Conservation (phyloP, 495 filamentous ascomycete genomes). For the Zalerion maritima region DNA sequence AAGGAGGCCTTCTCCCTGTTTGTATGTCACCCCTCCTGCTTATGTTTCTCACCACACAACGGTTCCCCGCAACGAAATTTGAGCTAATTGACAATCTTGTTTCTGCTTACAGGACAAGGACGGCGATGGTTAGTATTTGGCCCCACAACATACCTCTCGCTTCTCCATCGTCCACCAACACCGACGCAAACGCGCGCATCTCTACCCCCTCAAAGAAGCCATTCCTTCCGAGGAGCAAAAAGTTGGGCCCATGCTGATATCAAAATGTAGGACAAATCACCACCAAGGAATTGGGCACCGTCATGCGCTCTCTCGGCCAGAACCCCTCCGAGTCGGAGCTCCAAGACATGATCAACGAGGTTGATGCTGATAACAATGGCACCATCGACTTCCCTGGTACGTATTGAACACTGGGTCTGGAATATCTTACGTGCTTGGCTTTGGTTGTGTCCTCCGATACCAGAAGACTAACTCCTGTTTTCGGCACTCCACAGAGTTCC, state of each 20-base stretch:
- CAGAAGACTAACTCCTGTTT: conserved; percentile 14
- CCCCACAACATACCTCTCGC: not conserved
- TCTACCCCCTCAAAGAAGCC: conserved; percentile 2
- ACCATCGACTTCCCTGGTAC: conserved; percentile 98
- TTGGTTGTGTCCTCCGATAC: not conserved
- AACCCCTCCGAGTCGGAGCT: conserved; percentile 98
- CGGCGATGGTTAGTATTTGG: conserved; percentile 80
- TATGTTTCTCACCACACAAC: no score
- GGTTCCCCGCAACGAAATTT: no score
- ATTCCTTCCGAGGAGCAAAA: conserved; percentile 4
- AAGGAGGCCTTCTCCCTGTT: conserved; percentile 99
- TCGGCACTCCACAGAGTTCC: conserved; percentile 57
- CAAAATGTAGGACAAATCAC: conserved; percentile 77
- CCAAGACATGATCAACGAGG: conserved; percentile 99
- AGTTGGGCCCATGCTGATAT: conserved; percentile 4
- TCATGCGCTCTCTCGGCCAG: conserved; percentile 99
- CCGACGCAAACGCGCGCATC: conserved; percentile 1
- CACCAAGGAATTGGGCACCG: conserved; percentile 96
- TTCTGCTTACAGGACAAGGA: conserved; percentile 85
- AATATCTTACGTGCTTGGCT: conserved; percentile 5
- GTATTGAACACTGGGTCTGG: conserved; percentile 10
- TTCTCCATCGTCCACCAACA: not conserved
- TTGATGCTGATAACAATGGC: conserved; percentile 98
- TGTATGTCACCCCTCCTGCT: conserved; percentile 53
- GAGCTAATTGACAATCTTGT: no score